A percentile compares a stretch with the other conserved stretches of the same genome.
phyloP scores from a whole-genome alignment of 2,329 filamentous ascomycete genomes.

The Pseudogymnoascus sp. region DNA sequence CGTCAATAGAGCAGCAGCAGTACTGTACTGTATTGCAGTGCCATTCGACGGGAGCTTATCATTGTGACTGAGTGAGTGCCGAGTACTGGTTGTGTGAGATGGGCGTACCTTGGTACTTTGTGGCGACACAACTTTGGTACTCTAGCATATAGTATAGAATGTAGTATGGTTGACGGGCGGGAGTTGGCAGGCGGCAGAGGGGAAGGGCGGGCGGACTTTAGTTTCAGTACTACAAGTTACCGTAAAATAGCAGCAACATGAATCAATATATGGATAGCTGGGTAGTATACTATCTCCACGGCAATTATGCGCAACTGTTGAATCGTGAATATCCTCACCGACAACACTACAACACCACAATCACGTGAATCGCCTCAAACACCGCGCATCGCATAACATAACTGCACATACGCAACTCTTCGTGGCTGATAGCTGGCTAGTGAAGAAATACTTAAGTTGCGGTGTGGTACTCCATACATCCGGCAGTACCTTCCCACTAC shows the following conservation, averaged over 20 bases:
- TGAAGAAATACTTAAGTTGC: neutral
- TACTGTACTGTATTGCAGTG: neutral
- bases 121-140: neutral
- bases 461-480: slow-evolving; percentile 6
- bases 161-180: neutral
- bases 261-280: neutral
- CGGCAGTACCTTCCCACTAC: neutral
- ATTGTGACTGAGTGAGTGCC: neutral
- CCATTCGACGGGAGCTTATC: neutral
- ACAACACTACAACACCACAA: neutral
- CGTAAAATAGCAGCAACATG: neutral
- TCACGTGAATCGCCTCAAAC: neutral
- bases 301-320: neutral
- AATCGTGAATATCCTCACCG: neutral
- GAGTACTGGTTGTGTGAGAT: neutral
- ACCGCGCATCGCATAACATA: neutral
- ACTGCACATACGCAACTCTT: neutral
- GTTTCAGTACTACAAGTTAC: neutral
- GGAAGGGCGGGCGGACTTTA: neutral
- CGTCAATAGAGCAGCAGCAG: neutral
- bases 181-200: neutral
- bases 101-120: neutral
- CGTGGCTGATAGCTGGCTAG: neutral
- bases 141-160: neutral
- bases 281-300: neutral